A percentile compares a stretch with the other conserved stretches of the same genome.
phyloP scores from a whole-genome alignment of 2,329 filamentous ascomycete species.

The Neobulgaria alba region DNA sequence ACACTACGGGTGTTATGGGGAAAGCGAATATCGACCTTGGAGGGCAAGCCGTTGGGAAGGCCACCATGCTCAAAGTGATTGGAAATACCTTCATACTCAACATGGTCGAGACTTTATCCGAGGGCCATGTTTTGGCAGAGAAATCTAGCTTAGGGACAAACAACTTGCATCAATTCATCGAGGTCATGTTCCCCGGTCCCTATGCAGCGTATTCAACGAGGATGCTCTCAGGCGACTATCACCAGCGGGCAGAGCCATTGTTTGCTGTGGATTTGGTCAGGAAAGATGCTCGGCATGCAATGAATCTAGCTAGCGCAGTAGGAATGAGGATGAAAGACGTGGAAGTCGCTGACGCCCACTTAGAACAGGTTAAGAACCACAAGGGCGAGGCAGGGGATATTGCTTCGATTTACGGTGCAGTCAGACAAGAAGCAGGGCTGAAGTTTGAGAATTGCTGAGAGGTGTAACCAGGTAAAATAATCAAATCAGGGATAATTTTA shows the following conservation, averaged over 20 bases:
- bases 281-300: constrained; percentile 73
- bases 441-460: constrained; percentile 58
- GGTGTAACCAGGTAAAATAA: too few species aligned
- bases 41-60: constrained; percentile 57
- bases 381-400: constrained; percentile 67
- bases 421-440: constrained; percentile 65
- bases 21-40: constrained; percentile 62
- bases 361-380: constrained; percentile 61
- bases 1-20: constrained; percentile 64
- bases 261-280: constrained; percentile 75
- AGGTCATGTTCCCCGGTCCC: constrained; percentile 65
- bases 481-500: too few species aligned
- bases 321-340: constrained; percentile 57
- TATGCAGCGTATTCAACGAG: constrained; percentile 67
- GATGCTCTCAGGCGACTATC: constrained; percentile 70
- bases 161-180: constrained; percentile 62
- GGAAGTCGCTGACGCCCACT: constrained; percentile 59
- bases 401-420: constrained; percentile 73
- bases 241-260: constrained; percentile 66
- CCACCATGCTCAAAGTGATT: constrained; percentile 65
- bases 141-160: constrained; percentile 67
- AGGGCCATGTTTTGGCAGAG: constrained; percentile 72
- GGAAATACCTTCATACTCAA: constrained; percentile 82
- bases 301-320: constrained; percentile 51
- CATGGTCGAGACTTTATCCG: constrained; percentile 63